Evolutionary conservation across 1,139 yeast species (phyloP), one percentile per base, ranked within the genome.

Genomic region (Blastobotrys illinoisensis): DNA sequence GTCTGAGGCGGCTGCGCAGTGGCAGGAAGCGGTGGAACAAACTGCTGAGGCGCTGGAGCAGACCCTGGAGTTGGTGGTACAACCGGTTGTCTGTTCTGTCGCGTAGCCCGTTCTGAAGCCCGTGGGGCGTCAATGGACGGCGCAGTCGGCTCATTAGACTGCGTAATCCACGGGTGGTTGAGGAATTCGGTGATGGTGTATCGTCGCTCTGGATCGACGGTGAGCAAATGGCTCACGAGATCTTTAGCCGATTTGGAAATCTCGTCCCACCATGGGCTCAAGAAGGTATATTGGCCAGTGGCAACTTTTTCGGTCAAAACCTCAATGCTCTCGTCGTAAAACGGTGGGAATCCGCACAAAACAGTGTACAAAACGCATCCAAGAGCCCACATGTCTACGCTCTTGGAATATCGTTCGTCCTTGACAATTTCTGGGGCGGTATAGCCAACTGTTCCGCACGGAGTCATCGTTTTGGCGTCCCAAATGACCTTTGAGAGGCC

Each of bases 201-300:
- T 61, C 98, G 78, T 56, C 78, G 76, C 14, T 74, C 72, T 1
- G 97, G 97, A 67, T 90, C 89, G 24, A 90, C 96, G 1, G 95
- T 89, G 54, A 91, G 74, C 55, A 91, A 75, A 64, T 79, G 83
- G 3, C 82, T 71, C 9, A 91, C 96, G 71, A 95, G 83, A 62
- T 80, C 75, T 69, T 89, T 89, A 6, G 96, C 98, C 19, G 86
- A 88, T 45, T 65, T 68, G 57, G 88, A 80, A 46, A 91, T 86
- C 64, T 91, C 97, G 70, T 91, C 97, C 98, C 98, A 91, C 98
- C 98, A 91, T 0, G 98, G 98, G 55, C 82, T 76, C 56, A 91
- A 74, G 68, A 90, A 91, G 14, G 87, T 85, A 68, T 79, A 91
- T 63, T 88, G 87, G 24, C 97, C 97, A 53, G 77, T 77, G 11